Percentiles rank a stretch among this genome's conserved stretches.
phyloP scores from a whole-genome alignment of 1,139 yeast genomes.

The Yamadazyma dushanensis region DNA sequence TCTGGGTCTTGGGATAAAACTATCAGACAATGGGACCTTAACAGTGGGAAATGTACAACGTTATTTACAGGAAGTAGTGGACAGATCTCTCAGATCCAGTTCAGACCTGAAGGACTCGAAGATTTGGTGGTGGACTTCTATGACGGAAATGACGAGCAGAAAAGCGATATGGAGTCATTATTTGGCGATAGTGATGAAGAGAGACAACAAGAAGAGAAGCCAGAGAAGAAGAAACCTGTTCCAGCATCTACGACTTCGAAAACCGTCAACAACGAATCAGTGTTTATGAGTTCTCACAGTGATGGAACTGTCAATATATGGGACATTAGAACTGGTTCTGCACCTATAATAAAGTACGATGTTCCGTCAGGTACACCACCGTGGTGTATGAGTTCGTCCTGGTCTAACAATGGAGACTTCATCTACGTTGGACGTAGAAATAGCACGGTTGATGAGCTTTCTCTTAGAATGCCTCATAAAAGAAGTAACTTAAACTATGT shows the following conservation, averaged over 20 bases:
- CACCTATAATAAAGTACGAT: conserved; percentile 53
- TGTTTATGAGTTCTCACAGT: conserved; percentile 77
- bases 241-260: conserved; percentile 21
- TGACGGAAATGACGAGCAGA: conserved; percentile 36
- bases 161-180: conserved; percentile 69
- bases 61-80: conserved; percentile 61
- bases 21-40: conserved; percentile 80
- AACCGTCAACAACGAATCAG: conserved; percentile 46
- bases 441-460: conserved; percentile 83
- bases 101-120: conserved; percentile 70
- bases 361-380: conserved; percentile 78
- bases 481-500: conserved; percentile 23
- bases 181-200: conserved; percentile 77
- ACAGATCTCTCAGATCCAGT: conserved; percentile 76
- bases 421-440: conserved; percentile 88
- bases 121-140: conserved; percentile 25
- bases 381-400: conserved; percentile 92
- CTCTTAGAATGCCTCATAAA: conserved; percentile 59
- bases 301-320: conserved; percentile 84
- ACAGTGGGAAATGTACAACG: conserved; percentile 60
- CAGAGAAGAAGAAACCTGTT: conserved; percentile 23
- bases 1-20: conserved; percentile 92
- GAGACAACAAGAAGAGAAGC: conserved; percentile 50
- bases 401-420: conserved; percentile 83
- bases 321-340: conserved; percentile 62